A percentile compares a stretch with the other conserved stretches of the same genome.
Evolutionary conservation across 2,329 filamentous ascomycete species (phyloP).

Genomic region (Talaromyces pinophilus): DNA sequence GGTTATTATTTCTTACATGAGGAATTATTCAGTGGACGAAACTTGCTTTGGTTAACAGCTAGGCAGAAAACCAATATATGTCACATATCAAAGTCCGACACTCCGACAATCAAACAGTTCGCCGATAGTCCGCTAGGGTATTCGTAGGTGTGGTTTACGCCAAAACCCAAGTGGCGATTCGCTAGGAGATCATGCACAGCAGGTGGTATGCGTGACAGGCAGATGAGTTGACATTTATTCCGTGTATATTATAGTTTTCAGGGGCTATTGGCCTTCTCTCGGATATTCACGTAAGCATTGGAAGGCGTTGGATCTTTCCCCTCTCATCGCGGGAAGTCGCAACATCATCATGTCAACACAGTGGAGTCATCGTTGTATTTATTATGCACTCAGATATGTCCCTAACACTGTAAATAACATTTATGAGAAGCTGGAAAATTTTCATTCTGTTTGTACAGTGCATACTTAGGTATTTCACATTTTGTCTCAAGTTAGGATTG

Average conservation of each 20-base stretch:
- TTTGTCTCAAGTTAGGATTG: too few relatives aligned
- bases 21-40: too few relatives aligned
- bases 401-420: not conserved
- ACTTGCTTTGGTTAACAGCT: not conserved
- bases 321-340: not conserved
- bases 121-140: conserved; percentile 18
- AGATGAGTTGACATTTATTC: not conserved
- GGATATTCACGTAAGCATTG: not conserved
- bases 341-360: not conserved
- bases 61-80: not conserved
- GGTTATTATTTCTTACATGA: not conserved
- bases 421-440: not conserved
- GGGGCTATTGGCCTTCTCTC: not conserved
- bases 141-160: not conserved
- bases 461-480: not conserved
- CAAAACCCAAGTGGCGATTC: not conserved
- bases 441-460: not conserved
- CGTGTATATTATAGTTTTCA: not conserved
- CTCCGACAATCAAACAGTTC: conserved; percentile 1
- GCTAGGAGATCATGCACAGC: not conserved
- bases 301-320: not conserved
- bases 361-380: not conserved
- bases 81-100: not conserved
- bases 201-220: not conserved
- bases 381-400: not conserved